Base-by-base conservation (phyloP, 2,329 filamentous ascomycete species). In the Colletotrichum graminicola region DNA sequence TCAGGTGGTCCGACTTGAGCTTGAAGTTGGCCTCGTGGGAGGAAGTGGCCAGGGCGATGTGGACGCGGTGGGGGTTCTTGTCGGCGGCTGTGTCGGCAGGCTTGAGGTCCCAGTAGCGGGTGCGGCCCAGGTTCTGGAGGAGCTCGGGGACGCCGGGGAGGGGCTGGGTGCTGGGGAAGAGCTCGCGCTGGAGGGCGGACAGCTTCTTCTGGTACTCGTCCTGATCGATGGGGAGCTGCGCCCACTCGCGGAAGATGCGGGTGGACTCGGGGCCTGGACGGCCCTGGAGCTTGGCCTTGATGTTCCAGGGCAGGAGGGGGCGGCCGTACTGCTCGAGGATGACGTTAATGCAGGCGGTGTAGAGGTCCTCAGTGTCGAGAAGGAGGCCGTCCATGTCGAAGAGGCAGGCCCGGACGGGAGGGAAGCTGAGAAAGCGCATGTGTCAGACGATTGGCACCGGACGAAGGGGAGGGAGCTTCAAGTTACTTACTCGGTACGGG, bases 371-470 rank as follows among this genome's bases (percentile, higher is more conserved):
- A 43, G 93, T 94, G 82, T 98, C 91, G 79, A 99, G 93, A 26
- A 99, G 89, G 45, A 99, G 91, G 72, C 96, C 96, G 82, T 99
- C 96, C 95, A 98, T 98, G 85, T 99, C 96, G 81, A 99, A 98
- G 75, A 99, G 91, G 82, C 95, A 98, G 76, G 95, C 96, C 76
- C 94, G 89, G 71, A 98, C 87, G 57, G 92, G 90, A 26, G 93
- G 92, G 81, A 94, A 91, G 79, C 92, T 94, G 77, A 41, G 45
- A 12, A 21, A 34, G n/a, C 5, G 39, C 5, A 23, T 0, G 14
- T 0, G 61, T 72, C 3, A 72, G 66, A 39, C 23, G 41, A 55
- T 29, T 29, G 34, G 34, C 36, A 64, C 23, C 29, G 49, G 26
- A 7, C 5, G 23, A 49, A n/a, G 74, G 18, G 88, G 85, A 0